A percentile compares a stretch with the other conserved stretches of the same genome.
These are phyloP conservation scores for Fraxinus pennsylvanica DNA, from an alignment of 257 asterid species.

Conservation along the genomic window DNA sequence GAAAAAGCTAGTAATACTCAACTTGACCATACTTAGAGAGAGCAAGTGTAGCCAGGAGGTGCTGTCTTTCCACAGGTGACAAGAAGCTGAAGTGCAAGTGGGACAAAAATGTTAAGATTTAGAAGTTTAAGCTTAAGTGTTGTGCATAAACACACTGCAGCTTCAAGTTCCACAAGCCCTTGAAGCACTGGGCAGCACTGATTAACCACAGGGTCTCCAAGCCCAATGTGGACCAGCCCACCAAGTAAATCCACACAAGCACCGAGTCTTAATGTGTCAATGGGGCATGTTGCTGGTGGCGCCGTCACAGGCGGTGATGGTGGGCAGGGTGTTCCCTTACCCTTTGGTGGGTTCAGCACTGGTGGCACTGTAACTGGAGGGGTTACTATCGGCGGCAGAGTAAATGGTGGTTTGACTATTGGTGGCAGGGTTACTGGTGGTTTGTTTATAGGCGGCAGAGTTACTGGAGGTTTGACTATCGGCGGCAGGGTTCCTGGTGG, in stretches of 20 bases:
- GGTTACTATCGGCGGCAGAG: conserved; percentile 9
- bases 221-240: conserved; percentile 60
- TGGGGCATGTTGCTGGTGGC: conserved; percentile 50
- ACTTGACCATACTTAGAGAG: conserved; percentile 34
- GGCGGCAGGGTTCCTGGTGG: too few relatives aligned
- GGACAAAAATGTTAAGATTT: conserved; percentile 60
- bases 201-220: conserved; percentile 65
- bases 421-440: too few relatives aligned
- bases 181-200: conserved; percentile 68
- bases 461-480: too few relatives aligned
- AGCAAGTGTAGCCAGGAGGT: conserved; percentile 90
- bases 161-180: conserved; percentile 69
- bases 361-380: too few relatives aligned
- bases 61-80: conserved; percentile 74
- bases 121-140: conserved; percentile 62
- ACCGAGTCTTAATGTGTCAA: conserved; percentile 70
- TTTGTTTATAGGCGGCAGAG: too few relatives aligned
- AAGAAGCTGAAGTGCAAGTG: conserved; percentile 81
- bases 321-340: conserved; percentile 24
- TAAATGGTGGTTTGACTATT: too few relatives aligned
- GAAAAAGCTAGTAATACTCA: too few relatives aligned
- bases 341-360: conserved; percentile 20
- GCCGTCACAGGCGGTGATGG: conserved; percentile 26
- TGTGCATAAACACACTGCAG: conserved; percentile 76
- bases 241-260: conserved; percentile 83